Base-by-base conservation (phyloP, 768 basidiomycete species). In the Pisolithus marmoratus region DNA sequence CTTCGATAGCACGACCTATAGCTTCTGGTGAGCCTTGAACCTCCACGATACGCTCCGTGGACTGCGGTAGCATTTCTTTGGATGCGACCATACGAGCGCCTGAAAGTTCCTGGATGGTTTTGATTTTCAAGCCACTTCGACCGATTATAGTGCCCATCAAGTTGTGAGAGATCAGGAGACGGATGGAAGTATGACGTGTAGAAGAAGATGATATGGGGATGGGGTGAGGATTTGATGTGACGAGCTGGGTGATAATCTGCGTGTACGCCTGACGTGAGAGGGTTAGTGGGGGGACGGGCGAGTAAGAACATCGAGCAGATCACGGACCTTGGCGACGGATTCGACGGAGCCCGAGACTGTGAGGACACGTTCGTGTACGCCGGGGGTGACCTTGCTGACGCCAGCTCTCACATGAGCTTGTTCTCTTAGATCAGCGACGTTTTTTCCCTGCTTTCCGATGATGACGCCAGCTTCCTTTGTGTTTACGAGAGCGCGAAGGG, bases 141-240 rank as follows among this genome's bases (percentile, higher is more conserved):
- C 96, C 96, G 62, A 98, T 97, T 74, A 99, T 89, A 54, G 92
- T 94, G 49, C 96, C 96, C 96, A 99, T 99, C 59, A 99, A 80
- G 72, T 97, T 95, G 76, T 99, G 96, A 42, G 94, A 95, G 75
- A 99, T 94, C 63, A 99, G 80, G 59, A 99, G 92, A 54, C 94
- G 91, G 70, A 99, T 87, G 55, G 94, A 90, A 53, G 94, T 94
- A 70, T 88, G 84, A 46, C 68, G 57, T 58, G 73, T 60, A 52
- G 80, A 76, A 48, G 87, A 76, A 44, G 43, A 45, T 2, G 43
- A 45, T 26, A 45, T 45, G 6, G 43, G 43, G n/a, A 27, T 24
- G 8, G 43, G 43, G 27, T 45, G 43, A 17, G 43, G 43, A 45
- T 26, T 45, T 27, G 43, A 45, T 26, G 43, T 24, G 43, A 94